A percentile compares a stretch with the other conserved stretches of the same genome.
phyloP scores from a whole-genome alignment of 2,329 filamentous ascomycete species.

The Paraphaeosphaeria minitans region DNA sequence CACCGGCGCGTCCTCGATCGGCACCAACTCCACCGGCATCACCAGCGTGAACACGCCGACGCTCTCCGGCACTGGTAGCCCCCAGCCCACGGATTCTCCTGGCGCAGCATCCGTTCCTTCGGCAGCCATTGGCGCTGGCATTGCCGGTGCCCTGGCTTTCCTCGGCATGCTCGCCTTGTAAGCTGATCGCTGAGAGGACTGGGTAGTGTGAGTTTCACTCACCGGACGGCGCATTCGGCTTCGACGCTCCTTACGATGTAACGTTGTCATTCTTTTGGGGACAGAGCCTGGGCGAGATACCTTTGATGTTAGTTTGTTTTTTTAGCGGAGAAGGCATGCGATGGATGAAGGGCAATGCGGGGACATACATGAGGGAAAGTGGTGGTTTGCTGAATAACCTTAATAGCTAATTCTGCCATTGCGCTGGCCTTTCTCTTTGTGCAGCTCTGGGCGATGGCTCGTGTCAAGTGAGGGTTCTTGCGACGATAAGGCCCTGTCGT shows the following conservation, averaged over 20 bases:
- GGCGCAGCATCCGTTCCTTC: constrained; percentile 45
- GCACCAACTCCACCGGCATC: constrained; percentile 29
- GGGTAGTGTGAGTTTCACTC: constrained; percentile 20
- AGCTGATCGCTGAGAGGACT: constrained; percentile 13
- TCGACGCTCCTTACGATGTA: constrained; percentile 39
- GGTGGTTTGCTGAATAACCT: constrained; percentile 10
- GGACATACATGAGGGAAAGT: background rate
- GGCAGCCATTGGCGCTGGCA: constrained; percentile 45
- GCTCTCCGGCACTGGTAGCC: constrained; percentile 18
- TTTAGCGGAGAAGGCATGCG: background rate
- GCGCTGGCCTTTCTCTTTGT: background rate
- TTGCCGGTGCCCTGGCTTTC: constrained; percentile 50
- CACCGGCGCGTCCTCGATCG: constrained; percentile 20
- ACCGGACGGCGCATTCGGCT: constrained; percentile 29
- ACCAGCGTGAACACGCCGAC: constrained; percentile 30
- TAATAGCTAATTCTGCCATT: constrained; percentile 15
- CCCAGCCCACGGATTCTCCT: constrained; percentile 16
- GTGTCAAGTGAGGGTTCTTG: background rate
- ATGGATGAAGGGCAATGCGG: constrained; percentile 6
- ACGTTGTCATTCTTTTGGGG: constrained; percentile 37
- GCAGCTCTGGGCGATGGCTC: background rate
- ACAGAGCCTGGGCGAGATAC: constrained; percentile 16
- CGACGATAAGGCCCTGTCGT: background rate
- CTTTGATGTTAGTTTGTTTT: constrained; percentile 15
- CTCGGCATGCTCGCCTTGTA: constrained; percentile 52